A percentile compares a stretch with the other conserved stretches of the same genome.
These are phyloP conservation scores for Hordeum pubiflorum DNA, from an alignment of 202 grass and related monocot genomes.

Conservation along the genomic window DNA sequence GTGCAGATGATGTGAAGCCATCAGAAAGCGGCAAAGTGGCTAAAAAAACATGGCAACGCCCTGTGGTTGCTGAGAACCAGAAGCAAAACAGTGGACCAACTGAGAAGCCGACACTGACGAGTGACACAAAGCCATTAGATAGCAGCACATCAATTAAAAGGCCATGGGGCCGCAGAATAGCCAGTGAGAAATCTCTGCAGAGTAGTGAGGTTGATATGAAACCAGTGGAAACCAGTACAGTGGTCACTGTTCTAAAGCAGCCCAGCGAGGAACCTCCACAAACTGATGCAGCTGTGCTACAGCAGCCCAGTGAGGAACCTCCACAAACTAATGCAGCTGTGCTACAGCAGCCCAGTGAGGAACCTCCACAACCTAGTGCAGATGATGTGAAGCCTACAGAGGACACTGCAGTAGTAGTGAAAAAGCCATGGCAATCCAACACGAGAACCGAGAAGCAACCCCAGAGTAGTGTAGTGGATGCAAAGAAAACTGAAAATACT, in stretches of 20 bases:
- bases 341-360: background rate
- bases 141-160: constrained; percentile 33
- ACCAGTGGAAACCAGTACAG: constrained; percentile 32
- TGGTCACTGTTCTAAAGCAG: constrained; percentile 17
- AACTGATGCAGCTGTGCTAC: background rate
- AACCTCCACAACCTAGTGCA: constrained; percentile 27
- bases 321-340: constrained; percentile 17
- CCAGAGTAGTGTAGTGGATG: constrained; percentile 29
- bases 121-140: constrained; percentile 29
- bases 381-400: constrained; percentile 35
- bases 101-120: constrained; percentile 14
- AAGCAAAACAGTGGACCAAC: constrained; percentile 21
- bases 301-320: constrained; percentile 25
- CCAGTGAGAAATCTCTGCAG: constrained; percentile 25
- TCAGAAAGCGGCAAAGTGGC: constrained; percentile 32
- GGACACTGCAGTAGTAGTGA: constrained; percentile 13
- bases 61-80: constrained; percentile 29
- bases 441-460: constrained; percentile 23
- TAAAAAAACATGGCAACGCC: constrained; percentile 37
- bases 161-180: constrained; percentile 27
- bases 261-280: constrained; percentile 33
- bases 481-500: constrained; percentile 29
- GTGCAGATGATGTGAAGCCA: constrained; percentile 27
- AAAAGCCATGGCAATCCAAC: constrained; percentile 35
- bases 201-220: constrained; percentile 34